phyloP scores from a whole-genome alignment of 1,284 basidiomycete species.

The Cutaneotrichosporon sp. region DNA sequence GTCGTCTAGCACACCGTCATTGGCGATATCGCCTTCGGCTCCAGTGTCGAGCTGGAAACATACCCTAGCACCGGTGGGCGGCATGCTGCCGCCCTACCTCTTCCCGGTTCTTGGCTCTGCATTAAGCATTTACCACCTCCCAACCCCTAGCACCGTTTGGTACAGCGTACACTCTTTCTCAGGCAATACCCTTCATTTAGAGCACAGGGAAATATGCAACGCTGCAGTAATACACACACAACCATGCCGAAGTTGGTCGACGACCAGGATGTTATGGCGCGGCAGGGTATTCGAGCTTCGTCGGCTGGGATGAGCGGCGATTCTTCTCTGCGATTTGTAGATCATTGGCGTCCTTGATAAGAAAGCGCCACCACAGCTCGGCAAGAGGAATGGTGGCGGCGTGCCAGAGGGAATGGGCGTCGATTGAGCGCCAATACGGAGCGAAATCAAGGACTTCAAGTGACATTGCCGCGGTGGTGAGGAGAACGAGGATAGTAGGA shows the following conservation, averaged over 20 bases:
- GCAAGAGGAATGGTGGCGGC: slow-evolving; percentile 75
- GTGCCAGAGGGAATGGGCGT: slow-evolving; percentile 96
- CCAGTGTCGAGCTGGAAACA: no score
- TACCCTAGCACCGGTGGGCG: no score
- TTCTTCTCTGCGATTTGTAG: slow-evolving; percentile 20
- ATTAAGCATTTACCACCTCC: slow-evolving; percentile 1
- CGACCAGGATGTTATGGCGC: no score
- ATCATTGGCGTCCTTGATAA: slow-evolving; percentile 32
- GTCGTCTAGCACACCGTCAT: slow-evolving; percentile 28
- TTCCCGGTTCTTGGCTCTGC: slow-evolving; percentile 2
- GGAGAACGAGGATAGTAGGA: slow-evolving; percentile 58
- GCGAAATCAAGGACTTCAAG: slow-evolving; percentile 93
- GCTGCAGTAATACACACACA: slow-evolving; percentile 2
- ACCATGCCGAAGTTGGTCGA: no score
- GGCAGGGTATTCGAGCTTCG: no score
- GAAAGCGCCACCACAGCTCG: slow-evolving; percentile 75
- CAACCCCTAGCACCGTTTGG: slow-evolving; percentile 4
- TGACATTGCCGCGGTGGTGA: slow-evolving; percentile 69
- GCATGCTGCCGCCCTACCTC: background rate
- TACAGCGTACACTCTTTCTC: background rate
- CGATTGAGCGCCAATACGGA: slow-evolving; percentile 67
- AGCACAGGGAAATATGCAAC: slow-evolving; percentile 5
- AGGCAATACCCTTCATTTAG: slow-evolving; percentile 2
- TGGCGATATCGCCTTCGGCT: background rate
- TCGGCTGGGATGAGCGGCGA: no score